These are phyloP conservation scores for Escovopsis sp. DNA, from an alignment of 2,329 filamentous ascomycete species.

Conservation along the genomic window DNA sequence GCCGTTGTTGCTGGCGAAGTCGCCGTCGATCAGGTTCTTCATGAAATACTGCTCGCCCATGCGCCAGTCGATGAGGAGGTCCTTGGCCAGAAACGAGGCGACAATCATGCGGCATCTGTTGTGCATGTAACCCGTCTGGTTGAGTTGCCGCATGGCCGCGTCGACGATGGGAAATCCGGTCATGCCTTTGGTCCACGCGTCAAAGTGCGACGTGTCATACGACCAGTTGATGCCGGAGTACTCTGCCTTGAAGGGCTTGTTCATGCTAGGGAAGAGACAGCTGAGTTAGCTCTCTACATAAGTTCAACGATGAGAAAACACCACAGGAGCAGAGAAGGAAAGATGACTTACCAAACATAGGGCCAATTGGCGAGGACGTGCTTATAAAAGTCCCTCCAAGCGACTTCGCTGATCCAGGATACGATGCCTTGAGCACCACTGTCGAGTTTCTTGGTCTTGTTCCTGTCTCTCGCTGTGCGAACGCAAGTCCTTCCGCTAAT, in stretches of 20 bases:
- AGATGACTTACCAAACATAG: constrained; percentile 48
- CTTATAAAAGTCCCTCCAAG: constrained; percentile 81
- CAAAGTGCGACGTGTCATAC: constrained; percentile 53
- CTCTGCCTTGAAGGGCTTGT: constrained; percentile 60
- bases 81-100: constrained; percentile 67
- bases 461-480: constrained; percentile 44
- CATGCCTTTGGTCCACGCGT: constrained; percentile 56
- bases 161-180: constrained; percentile 79
- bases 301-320: background rate
- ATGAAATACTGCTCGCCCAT: constrained; percentile 73
- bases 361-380: constrained; percentile 79
- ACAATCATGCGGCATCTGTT: constrained; percentile 77
- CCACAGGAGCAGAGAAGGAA: no score
- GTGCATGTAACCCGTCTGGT: constrained; percentile 60
- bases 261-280: constrained; percentile 25
- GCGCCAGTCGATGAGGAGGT: constrained; percentile 71
- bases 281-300: constrained; percentile 1
- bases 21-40: constrained; percentile 64
- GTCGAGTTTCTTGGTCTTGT: constrained; percentile 51
- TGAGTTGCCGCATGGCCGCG: constrained; percentile 70
- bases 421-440: constrained; percentile 50
- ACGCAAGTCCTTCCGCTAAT: constrained; percentile 55
- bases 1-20: constrained; percentile 64
- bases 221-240: constrained; percentile 76
- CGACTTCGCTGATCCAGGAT: constrained; percentile 69